phyloP scores from a whole-genome alignment of 148 eudicot species.

The Camellia granthamiana region DNA sequence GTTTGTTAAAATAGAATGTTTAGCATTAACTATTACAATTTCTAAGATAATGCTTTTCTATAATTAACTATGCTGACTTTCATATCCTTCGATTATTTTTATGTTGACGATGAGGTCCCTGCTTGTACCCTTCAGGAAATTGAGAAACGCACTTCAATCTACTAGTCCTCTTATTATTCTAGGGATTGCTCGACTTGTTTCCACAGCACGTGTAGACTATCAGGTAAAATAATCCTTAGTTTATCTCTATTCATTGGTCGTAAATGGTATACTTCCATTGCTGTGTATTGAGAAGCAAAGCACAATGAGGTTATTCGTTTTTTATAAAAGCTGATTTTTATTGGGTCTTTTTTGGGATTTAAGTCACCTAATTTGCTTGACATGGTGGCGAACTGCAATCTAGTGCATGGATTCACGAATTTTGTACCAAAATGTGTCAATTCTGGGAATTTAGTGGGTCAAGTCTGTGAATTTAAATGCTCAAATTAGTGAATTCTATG shows the following conservation, averaged over 20 bases:
- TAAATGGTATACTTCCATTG: background rate
- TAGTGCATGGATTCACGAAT: no score
- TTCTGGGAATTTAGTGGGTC: no score
- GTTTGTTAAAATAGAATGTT: background rate
- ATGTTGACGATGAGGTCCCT: background rate
- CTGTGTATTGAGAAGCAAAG: background rate
- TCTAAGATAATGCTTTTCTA: background rate
- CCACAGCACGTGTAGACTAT: conserved; percentile 81
- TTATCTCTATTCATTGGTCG: background rate
- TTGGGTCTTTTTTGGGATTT: background rate
- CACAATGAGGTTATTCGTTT: background rate
- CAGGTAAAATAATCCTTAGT: conserved; percentile 47
- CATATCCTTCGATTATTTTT: background rate
- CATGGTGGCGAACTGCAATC: no score
- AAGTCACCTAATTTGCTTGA: background rate
- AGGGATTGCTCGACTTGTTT: conserved; percentile 74
- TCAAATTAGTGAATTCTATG: no score
- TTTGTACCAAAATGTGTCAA: no score
- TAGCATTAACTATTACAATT: background rate
- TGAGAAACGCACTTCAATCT: conserved; percentile 55
- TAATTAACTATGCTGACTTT: background rate
- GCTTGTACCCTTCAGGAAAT: conserved; percentile 42
- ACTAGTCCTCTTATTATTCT: conserved; percentile 70
- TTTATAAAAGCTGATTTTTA: conserved; percentile 1
- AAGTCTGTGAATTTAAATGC: no score